A percentile compares a stretch with the other conserved stretches of the same genome.
Evolutionary conservation across 1,139 yeast genomes (phyloP).

Genomic region (Zygosaccharomyces sapae): DNA sequence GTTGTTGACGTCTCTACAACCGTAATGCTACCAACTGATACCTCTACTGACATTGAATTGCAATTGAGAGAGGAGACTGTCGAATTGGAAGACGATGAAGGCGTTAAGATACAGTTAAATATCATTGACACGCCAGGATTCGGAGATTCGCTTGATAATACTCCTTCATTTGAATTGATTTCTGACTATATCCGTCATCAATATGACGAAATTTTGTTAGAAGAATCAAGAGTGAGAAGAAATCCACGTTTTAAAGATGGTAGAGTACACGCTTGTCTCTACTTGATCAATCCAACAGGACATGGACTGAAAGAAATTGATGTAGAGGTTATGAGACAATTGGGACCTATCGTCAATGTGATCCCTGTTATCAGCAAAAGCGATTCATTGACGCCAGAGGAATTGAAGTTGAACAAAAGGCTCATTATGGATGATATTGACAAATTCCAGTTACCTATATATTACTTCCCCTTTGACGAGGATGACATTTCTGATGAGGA

Average conservation of each 20-base stretch:
- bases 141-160: constrained; percentile 72
- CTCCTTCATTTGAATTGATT: constrained; percentile 55
- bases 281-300: constrained; percentile 69
- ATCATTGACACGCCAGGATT: constrained; percentile 78
- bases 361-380: constrained; percentile 86
- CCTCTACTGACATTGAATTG: constrained; percentile 44
- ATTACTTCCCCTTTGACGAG: constrained; percentile 68
- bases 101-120: constrained; percentile 60
- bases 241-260: constrained; percentile 78
- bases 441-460: constrained; percentile 73
- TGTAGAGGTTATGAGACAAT: constrained; percentile 68
- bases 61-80: constrained; percentile 48
- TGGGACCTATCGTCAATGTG: constrained; percentile 78
- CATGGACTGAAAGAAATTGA: constrained; percentile 76
- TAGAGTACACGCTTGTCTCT: constrained; percentile 68
- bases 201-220: constrained; percentile 86
- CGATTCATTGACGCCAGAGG: constrained; percentile 77
- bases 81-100: constrained; percentile 73
- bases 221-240: constrained; percentile 87
- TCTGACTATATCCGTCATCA: constrained; percentile 73
- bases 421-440: constrained; percentile 67
- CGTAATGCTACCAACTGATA: constrained; percentile 44
- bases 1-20: constrained; percentile 53
- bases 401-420: constrained; percentile 63
- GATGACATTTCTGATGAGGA: constrained; percentile 69